phyloP scores from a whole-genome alignment of 106 monocot genomes.

The Iris macrosiphon region DNA sequence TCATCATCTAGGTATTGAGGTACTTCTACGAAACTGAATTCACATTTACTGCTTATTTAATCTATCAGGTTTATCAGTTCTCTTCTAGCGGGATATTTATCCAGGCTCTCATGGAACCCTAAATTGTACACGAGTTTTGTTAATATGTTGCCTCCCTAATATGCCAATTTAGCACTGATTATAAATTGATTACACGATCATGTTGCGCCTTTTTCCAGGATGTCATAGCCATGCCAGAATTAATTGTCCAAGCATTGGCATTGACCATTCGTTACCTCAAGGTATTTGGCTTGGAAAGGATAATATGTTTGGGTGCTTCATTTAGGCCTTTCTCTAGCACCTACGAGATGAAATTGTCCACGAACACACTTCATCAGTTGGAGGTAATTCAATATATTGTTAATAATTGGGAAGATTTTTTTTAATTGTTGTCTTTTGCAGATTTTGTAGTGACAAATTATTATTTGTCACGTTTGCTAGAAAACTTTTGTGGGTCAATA shows the following conservation, averaged over 20 bases:
- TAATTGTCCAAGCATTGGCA: conserved; percentile 84
- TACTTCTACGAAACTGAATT: conserved; percentile 14
- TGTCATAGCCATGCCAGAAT: conserved; percentile 75
- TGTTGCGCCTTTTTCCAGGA: conserved; percentile 26
- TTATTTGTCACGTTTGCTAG: too few species aligned
- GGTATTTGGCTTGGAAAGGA: conserved; percentile 84
- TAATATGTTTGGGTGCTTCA: conserved; percentile 65
- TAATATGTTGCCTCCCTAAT: too few species aligned
- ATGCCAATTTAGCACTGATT: neutral
- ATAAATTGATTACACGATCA: neutral
- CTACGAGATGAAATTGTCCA: conserved; percentile 67
- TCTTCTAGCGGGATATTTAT: too few species aligned
- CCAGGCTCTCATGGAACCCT: too few species aligned
- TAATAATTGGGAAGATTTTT: neutral
- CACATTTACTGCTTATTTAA: too few species aligned
- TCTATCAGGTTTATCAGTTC: too few species aligned
- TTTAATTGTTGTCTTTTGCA: too few species aligned
- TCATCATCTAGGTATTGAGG: conserved; percentile 53
- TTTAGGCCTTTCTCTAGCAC: conserved; percentile 66
- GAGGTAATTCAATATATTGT: conserved; percentile 45
- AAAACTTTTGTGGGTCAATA: too few species aligned
- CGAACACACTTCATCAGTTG: conserved; percentile 83
- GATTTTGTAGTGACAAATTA: too few species aligned
- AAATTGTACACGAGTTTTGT: too few species aligned
- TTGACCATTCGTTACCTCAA: conserved; percentile 75